Evolutionary conservation across 495 filamentous ascomycete species (phyloP), one percentile per base, ranked within the genome.

Genomic region (Podospora pseudopauciseta): DNA sequence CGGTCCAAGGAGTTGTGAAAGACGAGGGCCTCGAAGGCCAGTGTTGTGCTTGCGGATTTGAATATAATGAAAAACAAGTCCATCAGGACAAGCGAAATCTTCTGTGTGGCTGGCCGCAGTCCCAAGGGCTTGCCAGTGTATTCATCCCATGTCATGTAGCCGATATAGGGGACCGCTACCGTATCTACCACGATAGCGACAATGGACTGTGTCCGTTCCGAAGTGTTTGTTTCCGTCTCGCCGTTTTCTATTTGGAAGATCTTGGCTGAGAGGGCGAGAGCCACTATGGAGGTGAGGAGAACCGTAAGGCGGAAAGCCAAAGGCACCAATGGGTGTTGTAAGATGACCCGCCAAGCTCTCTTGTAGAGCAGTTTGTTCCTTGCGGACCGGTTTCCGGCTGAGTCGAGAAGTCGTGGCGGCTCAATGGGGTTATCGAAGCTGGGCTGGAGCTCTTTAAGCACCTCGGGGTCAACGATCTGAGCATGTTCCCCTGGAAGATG

Each of bases 51-150:
- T 57, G 93, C 92, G 1, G 93, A 91, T 76, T 97, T 92, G 77
- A 99, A 96, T 30, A 97, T 92, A 70, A 99, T 96, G 76, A 99
- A 99, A 75, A 97, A 86, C 3, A 98, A 84, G 79, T 99, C 95
- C 68, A 97, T 85, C 66, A 99, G 87, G 63, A 97, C 86, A 66
- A 99, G 85, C 23, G 90, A 86, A 71, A 96, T 89, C 75, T 98
- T 98, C 23, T 92, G 89, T 49, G 87, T 88, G 2, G 92, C 87
- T 5, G 87, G 88, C 30, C 95, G 90, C 66, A 99, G 81, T 5
- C 95, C 95, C 39, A 99, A 81, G 4, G 95, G 95, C 74, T 97
- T 96, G 19, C 92, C 89, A 4, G 92, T 94, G 78, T 97, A 98
- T 78, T 99, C 95, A 76, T 99, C 95, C 78, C 89, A 97, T 2